These are phyloP conservation scores for Fusarium transvaalense DNA, from an alignment of 2,329 filamentous ascomycete genomes.

Conservation along the genomic window DNA sequence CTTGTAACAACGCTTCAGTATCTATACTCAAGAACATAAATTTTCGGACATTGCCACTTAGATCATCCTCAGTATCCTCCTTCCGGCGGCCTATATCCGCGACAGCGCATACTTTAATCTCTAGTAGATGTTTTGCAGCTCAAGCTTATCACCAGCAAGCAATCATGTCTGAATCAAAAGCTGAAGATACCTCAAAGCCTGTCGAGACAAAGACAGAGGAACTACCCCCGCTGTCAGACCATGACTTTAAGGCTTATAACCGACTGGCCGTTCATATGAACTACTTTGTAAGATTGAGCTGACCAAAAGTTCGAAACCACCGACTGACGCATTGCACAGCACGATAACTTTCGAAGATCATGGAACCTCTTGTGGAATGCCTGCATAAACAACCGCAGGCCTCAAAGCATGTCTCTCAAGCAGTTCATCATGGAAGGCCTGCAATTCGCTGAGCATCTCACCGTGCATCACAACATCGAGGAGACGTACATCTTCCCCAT, in stretches of 20 bases:
- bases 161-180: constrained; percentile 36
- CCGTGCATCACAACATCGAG: constrained; percentile 84
- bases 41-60: constrained; percentile 4
- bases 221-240: constrained; percentile 72
- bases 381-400: constrained; percentile 69
- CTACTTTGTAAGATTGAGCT: constrained; percentile 66
- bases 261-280: constrained; percentile 82
- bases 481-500: constrained; percentile 84
- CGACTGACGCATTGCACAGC: constrained; percentile 58
- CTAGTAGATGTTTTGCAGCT: neutral
- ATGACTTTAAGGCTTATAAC: constrained; percentile 79
- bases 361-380: constrained; percentile 80
- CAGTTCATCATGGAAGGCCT: constrained; percentile 77
- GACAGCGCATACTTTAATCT: neutral
- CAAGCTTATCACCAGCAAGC: constrained; percentile 12
- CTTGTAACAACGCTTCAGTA: constrained; percentile 4
- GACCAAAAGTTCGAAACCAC: neutral
- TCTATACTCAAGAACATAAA: constrained; percentile 10
- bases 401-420: constrained; percentile 72
- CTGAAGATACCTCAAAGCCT: constrained; percentile 17
- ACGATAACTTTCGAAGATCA: constrained; percentile 79
- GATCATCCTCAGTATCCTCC: neutral
- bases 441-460: constrained; percentile 78
- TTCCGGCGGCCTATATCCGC: neutral
- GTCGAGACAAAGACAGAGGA: constrained; percentile 34